Evolutionary conservation across 2,329 filamentous ascomycete species (phyloP), one percentile per base, ranked within the genome.

Genomic region (Metarhizium guizhouense): DNA sequence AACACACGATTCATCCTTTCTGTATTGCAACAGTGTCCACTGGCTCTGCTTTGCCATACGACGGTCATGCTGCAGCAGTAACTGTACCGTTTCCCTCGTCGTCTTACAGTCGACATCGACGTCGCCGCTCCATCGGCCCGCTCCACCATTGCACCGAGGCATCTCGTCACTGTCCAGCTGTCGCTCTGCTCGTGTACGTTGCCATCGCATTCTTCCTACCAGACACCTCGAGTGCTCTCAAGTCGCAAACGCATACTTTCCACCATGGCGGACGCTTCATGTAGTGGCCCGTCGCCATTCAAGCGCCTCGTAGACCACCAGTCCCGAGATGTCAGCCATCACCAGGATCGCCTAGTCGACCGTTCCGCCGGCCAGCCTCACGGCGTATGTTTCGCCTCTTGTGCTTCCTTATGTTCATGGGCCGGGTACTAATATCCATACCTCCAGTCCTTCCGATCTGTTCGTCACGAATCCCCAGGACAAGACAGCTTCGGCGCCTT

Each of bases 291-390:
- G 2, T 71, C 70, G 51, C 72, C 74, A 40, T 74, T 76, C 55
- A 76, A 76, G 65, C 70, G 67, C 13, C 66, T 76, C 47, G 62
- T 72, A 20, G 71, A 75, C 8, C 72, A 75, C 43, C 72, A 75
- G 52, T 65, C 66, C n/a, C 68, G 69, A 48, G 72, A 75, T 61
- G 65, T 68, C 51, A 72, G 70, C 60, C 69, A 70, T 53, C 72
- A 73, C 16, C 72, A 74, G 58, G 72, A 74, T 58, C 66, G 71
- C n/a, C 61, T 73, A 18, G 60, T 69, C 53, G 63, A 68, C 57
- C 65, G 64, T 54, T 53, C 61, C n/a, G 63, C 62, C 36, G 55
- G 62, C 29, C 64, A 65, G 43, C 57, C 63, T 20, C 64, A 64
- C 51, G 60, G 62, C 57, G 71, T 73, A 65, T 63, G 68, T 63